Evolutionary conservation across 2,329 filamentous ascomycete genomes (phyloP), one percentile per base, ranked within the genome.

Genomic region (Aspergillus proliferans): DNA sequence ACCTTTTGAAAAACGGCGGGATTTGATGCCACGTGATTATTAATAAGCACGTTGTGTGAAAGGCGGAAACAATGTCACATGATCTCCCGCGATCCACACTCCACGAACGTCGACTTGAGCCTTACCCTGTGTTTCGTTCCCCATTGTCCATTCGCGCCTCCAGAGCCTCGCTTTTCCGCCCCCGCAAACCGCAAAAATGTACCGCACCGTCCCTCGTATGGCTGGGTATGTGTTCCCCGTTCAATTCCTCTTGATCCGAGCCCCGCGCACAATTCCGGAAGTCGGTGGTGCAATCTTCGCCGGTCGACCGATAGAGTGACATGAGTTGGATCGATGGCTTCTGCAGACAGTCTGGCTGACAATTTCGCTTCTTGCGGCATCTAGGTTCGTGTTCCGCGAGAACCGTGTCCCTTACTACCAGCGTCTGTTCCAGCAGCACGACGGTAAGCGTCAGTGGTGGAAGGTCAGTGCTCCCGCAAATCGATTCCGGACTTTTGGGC

Each of bases 361-460:
- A 45, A 7, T 18, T 15, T 8, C 34, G 30, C 26, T 22, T 19
- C 19, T 33, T 18, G 19, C 38, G 10, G 12, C 38, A 6, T 52
- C 41, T 57, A 77, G 76, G 54, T 75, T 74, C 58, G 65, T 86
- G 64, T 77, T 78, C 76, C 83, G 83, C 69, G 75, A 81, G 71
- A 86, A 86, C 76, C 77, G 79, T 60, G 84, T 86, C 56, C 80
- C 83, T 47, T 71, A 80, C 60, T 86, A 84, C 74, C 83, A 86
- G 73, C 76, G 80, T 58, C 75, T 84, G 44, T 83, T 82, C 74
- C 83, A 86, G 72, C 76, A 73, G 55, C 73, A 85, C 67, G 83
- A 86, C 66, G 82, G 83, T 61, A 71, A 83, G 64, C 76, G 83
- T 68, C 77, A 81, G 67, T 86, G 83, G 83, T 73, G 78, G 67